phyloP scores from a whole-genome alignment of 352 stramenopile genomes.

The Pythium guiyangense region DNA sequence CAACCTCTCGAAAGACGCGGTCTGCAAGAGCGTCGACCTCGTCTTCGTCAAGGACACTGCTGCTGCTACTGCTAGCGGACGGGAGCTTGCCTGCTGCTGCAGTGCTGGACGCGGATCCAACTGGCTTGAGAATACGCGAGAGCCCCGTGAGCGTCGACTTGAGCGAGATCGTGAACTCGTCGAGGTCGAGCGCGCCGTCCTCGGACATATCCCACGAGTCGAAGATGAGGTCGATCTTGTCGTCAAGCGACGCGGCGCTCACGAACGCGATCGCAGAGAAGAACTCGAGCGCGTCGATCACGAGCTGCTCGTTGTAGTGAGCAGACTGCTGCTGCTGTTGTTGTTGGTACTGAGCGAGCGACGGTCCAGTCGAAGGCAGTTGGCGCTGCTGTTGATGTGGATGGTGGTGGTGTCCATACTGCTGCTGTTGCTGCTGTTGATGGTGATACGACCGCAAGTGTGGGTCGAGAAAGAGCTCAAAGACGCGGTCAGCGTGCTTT shows the following conservation, averaged over 20 bases:
- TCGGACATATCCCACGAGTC: conserved; percentile 88
- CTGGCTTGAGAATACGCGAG: conserved; percentile 51
- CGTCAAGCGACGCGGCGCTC: conserved; percentile 42
- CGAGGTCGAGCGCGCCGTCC: conserved; percentile 67
- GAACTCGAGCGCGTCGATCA: conserved; percentile 80
- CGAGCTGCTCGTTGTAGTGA: conserved; percentile 6
- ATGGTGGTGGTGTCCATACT: conserved; percentile 1
- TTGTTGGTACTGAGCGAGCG: conserved; percentile 2
- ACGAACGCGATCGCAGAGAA: conserved; percentile 72
- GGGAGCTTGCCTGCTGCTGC: neutral
- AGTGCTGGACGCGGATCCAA: neutral
- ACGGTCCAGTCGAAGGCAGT: too few relatives aligned
- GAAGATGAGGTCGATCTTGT: conserved; percentile 83
- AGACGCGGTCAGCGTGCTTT: conserved; percentile 47
- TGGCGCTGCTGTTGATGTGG: neutral
- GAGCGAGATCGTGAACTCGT: conserved; percentile 85
- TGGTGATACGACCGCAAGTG: conserved; percentile 17
- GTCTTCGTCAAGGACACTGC: conserved; percentile 43
- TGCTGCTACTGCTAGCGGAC: neutral
- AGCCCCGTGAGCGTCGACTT: conserved; percentile 79
- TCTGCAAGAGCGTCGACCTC: conserved; percentile 61
- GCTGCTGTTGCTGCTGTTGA: conserved; percentile 12
- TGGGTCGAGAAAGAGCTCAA: conserved; percentile 51
- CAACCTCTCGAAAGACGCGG: conserved; percentile 64
- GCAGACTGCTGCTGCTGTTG: conserved; percentile 1